phyloP scores from a whole-genome alignment of 2,329 filamentous ascomycete species.

The Ophiosphaerella narmari region DNA sequence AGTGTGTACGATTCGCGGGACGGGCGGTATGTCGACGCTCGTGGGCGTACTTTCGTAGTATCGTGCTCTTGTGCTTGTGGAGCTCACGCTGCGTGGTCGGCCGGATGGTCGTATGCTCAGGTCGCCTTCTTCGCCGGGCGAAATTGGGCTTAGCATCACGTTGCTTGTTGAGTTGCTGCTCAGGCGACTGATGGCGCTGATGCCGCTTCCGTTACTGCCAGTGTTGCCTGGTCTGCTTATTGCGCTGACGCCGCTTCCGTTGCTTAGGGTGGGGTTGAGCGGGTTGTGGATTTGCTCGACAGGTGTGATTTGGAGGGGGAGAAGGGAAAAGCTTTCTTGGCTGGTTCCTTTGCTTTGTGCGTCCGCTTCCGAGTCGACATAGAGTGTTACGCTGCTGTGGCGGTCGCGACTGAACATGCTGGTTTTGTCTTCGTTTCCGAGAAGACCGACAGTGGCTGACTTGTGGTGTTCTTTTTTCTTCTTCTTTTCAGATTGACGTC shows the following conservation, averaged over 20 bases:
- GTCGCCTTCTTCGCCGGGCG: constrained; percentile 19
- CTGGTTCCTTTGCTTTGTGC: constrained; percentile 22
- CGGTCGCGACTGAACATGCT: constrained; percentile 41
- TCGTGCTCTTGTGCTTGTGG: constrained; percentile 25
- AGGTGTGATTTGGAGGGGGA: constrained; percentile 35
- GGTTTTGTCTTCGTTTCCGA: constrained; percentile 36
- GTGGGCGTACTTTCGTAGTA: constrained; percentile 39
- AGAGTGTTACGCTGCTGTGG: constrained; percentile 35
- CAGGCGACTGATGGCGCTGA: constrained; percentile 23
- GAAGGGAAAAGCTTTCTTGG: constrained; percentile 29
- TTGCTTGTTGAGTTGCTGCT: constrained; percentile 26
- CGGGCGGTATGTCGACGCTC: constrained; percentile 20
- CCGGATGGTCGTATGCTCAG: constrained; percentile 18
- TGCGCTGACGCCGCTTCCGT: constrained; percentile 27
- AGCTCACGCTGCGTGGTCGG: constrained; percentile 35
- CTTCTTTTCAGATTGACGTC: constrained; percentile 28
- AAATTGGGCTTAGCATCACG: constrained; percentile 28
- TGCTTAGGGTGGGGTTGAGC: constrained; percentile 14
- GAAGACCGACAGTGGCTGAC: constrained; percentile 30
- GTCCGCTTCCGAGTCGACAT: constrained; percentile 30
- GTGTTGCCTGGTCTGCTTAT: constrained; percentile 17
- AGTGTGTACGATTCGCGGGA: constrained; percentile 40
- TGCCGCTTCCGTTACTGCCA: constrained; percentile 23
- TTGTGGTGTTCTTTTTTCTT: constrained; percentile 27
- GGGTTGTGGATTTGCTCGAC: constrained; percentile 21